Conservation (phyloP, 108 stramenopile genomes). For the Nannochloropsis gaditana region DNA sequence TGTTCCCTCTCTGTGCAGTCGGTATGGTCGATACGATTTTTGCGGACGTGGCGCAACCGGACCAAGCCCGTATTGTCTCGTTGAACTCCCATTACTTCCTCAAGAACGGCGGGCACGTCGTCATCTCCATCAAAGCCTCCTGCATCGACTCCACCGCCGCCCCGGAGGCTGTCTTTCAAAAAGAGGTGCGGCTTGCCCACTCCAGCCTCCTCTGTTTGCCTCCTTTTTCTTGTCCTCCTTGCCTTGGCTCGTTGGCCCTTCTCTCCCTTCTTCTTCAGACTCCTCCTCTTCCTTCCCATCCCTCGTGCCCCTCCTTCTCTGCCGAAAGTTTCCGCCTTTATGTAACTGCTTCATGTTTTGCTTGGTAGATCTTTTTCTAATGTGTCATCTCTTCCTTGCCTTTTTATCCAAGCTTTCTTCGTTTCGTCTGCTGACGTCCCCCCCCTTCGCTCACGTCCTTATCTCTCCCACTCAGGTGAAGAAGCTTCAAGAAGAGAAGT, state of each 20-base stretch:
- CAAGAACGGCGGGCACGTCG: constrained; percentile 95
- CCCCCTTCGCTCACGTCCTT: not conserved
- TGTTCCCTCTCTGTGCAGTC: constrained; percentile 55
- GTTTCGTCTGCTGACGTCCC: not conserved
- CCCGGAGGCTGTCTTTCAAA: constrained; percentile 91
- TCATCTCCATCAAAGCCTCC: constrained; percentile 98
- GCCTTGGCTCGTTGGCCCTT: not conserved
- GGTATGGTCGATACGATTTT: constrained; percentile 99
- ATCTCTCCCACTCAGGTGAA: constrained; percentile 71
- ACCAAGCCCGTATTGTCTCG: constrained; percentile 95
- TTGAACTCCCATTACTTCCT: constrained; percentile 98
- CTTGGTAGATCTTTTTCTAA: no score
- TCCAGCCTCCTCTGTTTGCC: not conserved
- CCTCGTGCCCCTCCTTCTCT: no score
- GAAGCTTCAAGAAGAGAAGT: constrained; percentile 84
- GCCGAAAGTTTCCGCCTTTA: no score
- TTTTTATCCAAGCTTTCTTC: not conserved
- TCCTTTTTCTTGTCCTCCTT: not conserved
- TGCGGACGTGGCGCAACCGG: constrained; percentile 99
- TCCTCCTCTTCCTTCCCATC: no score
- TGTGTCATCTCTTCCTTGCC: no score
- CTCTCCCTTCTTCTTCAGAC: not conserved
- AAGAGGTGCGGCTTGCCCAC: constrained; percentile 26
- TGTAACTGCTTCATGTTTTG: no score
- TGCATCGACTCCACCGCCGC: constrained; percentile 99